phyloP scores from a whole-genome alignment of 208 protist species.

The Borovskyia barvae region DNA sequence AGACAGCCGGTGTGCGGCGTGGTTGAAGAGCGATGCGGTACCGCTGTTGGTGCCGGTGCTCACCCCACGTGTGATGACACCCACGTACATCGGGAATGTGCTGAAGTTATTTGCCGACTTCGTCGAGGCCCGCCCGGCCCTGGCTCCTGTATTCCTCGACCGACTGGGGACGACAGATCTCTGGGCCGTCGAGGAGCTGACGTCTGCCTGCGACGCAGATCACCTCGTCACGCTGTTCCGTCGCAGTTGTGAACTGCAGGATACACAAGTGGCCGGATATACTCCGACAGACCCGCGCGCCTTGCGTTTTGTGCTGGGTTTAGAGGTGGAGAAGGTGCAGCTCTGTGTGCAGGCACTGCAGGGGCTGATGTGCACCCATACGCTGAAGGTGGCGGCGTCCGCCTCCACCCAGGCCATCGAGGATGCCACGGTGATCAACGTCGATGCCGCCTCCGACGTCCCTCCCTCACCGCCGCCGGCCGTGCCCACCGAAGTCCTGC shows the following conservation, averaged over 20 bases:
- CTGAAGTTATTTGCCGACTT: slow-evolving; percentile 62
- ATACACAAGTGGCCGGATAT: slow-evolving; percentile 43
- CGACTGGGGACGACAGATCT: slow-evolving; percentile 55
- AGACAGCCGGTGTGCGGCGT: slow-evolving; percentile 43
- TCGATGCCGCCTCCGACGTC: neutral
- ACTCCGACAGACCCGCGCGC: slow-evolving; percentile 60
- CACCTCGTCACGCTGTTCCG: slow-evolving; percentile 57
- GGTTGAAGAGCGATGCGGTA: slow-evolving; percentile 54
- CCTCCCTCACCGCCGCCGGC: neutral
- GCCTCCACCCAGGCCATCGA: neutral
- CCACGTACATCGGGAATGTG: slow-evolving; percentile 54
- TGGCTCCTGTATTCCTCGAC: slow-evolving; percentile 40
- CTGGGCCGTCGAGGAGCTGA: slow-evolving; percentile 47
- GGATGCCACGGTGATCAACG: neutral
- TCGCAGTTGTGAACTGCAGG: slow-evolving; percentile 54
- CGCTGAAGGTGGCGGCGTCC: neutral
- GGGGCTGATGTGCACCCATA: neutral
- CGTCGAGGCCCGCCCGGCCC: slow-evolving; percentile 28
- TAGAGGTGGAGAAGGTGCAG: slow-evolving; percentile 27
- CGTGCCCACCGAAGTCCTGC: neutral
- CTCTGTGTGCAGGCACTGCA: slow-evolving; percentile 55
- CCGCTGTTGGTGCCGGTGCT: slow-evolving; percentile 57
- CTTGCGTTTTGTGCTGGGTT: slow-evolving; percentile 45
- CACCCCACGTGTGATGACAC: slow-evolving; percentile 44
- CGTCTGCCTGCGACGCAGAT: slow-evolving; percentile 39